Percentiles rank a stretch among this genome's conserved stretches.
Evolutionary conservation across 2,329 filamentous ascomycete species (phyloP).

Genomic region (Beauveria asiatica): DNA sequence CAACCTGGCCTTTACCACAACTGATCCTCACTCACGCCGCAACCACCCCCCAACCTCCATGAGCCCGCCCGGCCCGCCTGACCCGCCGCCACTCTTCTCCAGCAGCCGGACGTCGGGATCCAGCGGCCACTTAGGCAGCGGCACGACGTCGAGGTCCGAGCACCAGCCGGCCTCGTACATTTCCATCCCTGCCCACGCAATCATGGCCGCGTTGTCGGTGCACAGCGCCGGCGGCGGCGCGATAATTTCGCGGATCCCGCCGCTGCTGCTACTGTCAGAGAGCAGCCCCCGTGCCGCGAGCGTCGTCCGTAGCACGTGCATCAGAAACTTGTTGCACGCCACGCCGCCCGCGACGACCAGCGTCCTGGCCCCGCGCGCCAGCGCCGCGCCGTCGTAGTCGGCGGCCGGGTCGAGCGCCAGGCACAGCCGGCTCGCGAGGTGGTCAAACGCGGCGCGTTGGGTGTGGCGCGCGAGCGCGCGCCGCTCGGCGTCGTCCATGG

Average conservation of each 20-base stretch:
- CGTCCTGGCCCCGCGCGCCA: slow-evolving; percentile 37
- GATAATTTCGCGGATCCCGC: slow-evolving; percentile 36
- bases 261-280: slow-evolving; percentile 16
- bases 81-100: not conserved
- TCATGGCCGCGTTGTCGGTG: slow-evolving; percentile 97
- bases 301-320: slow-evolving; percentile 49
- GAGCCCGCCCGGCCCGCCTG: slow-evolving; percentile 59
- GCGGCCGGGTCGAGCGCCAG: slow-evolving; percentile 44
- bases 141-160: slow-evolving; percentile 50
- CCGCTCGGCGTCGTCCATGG: slow-evolving; percentile 51
- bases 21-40: slow-evolving; percentile 14
- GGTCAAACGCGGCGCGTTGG: slow-evolving; percentile 80
- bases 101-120: slow-evolving; percentile 36
- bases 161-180: slow-evolving; percentile 77
- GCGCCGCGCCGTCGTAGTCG: not conserved
- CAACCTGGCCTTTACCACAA: not conserved
- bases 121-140: slow-evolving; percentile 65
- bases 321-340: slow-evolving; percentile 73
- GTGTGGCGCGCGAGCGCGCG: slow-evolving; percentile 59
- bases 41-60: slow-evolving; percentile 48
- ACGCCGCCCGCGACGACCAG: slow-evolving; percentile 87
- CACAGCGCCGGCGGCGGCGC: slow-evolving; percentile 73
- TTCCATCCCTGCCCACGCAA: slow-evolving; percentile 86
- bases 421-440: slow-evolving; percentile 67
- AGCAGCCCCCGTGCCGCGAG: slow-evolving; percentile 59